These are phyloP conservation scores for Globisporangium canariense DNA, from an alignment of 352 stramenopile genomes.

Conservation along the genomic window DNA sequence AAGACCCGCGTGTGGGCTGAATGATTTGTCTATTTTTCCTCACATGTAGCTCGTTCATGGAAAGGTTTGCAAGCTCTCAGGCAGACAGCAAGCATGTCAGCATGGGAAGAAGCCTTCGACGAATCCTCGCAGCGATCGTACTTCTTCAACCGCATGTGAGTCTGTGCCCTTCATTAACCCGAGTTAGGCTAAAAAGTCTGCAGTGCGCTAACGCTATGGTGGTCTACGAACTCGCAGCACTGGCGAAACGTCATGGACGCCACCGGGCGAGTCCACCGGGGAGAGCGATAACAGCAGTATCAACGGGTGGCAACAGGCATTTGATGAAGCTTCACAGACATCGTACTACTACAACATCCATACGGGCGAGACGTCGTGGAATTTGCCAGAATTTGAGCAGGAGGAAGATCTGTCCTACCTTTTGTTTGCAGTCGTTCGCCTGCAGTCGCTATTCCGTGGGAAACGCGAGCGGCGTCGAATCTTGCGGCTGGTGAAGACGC, in stretches of 20 bases:
- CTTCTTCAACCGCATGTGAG: slow-evolving; percentile 57
- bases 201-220: background rate
- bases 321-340: slow-evolving; percentile 65
- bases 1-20: background rate
- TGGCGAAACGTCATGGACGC: slow-evolving; percentile 56
- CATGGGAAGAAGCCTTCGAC: slow-evolving; percentile 60
- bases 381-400: slow-evolving; percentile 24
- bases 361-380: slow-evolving; percentile 71
- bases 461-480: slow-evolving; percentile 27
- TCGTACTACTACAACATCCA: slow-evolving; percentile 68
- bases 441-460: slow-evolving; percentile 54
- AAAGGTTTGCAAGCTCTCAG: background rate
- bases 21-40: slow-evolving; percentile 10
- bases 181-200: background rate
- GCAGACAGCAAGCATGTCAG: slow-evolving; percentile 16
- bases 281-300: slow-evolving; percentile 16
- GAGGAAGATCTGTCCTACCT: slow-evolving; percentile 40
- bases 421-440: slow-evolving; percentile 35
- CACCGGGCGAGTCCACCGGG: slow-evolving; percentile 24
- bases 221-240: slow-evolving; percentile 25
- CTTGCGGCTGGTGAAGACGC: slow-evolving; percentile 25
- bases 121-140: slow-evolving; percentile 32
- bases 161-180: background rate
- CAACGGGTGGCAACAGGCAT: slow-evolving; percentile 52
- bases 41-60: background rate